A percentile compares a stretch with the other conserved stretches of the same genome.
phyloP scores from a whole-genome alignment of 805 yeast genomes.

The Pichia scutulata region DNA sequence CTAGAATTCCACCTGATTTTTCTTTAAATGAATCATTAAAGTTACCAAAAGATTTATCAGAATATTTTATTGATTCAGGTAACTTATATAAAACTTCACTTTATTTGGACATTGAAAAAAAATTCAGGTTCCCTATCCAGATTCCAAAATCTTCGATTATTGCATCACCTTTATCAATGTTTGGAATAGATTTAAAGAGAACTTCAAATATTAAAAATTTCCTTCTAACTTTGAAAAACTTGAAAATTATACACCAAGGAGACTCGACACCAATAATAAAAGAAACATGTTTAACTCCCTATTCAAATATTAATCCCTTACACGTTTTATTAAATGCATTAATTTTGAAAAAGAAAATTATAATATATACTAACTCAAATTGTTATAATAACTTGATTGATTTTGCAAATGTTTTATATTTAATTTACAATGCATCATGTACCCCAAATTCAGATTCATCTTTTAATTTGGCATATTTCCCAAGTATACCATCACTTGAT shows the following conservation, averaged over 20 bases:
- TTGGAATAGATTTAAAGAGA: conserved; percentile 27
- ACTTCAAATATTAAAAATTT: conserved; percentile 19
- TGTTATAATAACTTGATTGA: conserved; percentile 42
- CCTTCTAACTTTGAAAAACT: conserved; percentile 9
- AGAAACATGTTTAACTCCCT: conserved; percentile 17
- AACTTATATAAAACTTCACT: conserved; percentile 18
- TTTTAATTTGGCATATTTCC: conserved; percentile 24
- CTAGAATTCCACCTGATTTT: conserved; percentile 17
- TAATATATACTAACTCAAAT: conserved; percentile 32
- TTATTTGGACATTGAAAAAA: conserved; percentile 10
- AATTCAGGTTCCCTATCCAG: conserved; percentile 24
- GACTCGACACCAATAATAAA: not conserved
- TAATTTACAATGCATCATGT: conserved; percentile 26
- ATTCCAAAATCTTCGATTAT: conserved; percentile 24
- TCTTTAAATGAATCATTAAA: conserved; percentile 3
- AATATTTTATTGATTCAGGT: conserved; percentile 15
- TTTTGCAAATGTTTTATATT: conserved; percentile 33
- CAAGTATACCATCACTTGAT: conserved; percentile 40
- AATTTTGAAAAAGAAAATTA: conserved; percentile 39
- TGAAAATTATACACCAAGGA: conserved; percentile 1
- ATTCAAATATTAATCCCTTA: conserved; percentile 21
- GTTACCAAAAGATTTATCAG: conserved; percentile 7
- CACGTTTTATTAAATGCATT: conserved; percentile 41
- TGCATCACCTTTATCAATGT: conserved; percentile 19
- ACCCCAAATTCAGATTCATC: not conserved